Evolutionary conservation across 2,329 filamentous ascomycete genomes (phyloP), one percentile per base, ranked within the genome.

Genomic region (Davidsoniella neocaledoniae): DNA sequence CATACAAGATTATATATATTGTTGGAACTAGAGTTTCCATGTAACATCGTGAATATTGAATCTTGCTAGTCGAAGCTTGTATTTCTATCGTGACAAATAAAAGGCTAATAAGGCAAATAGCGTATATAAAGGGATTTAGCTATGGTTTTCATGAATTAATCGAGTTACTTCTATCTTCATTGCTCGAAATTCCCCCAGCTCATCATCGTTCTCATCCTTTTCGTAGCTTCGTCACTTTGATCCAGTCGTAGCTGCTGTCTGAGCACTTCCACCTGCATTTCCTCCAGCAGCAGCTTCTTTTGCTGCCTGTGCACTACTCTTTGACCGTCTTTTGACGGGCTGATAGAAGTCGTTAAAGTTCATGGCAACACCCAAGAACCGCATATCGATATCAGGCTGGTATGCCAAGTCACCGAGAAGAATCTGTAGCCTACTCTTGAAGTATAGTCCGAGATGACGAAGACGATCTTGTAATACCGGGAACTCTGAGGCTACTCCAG

Each of bases 291-390:
- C 49, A 14, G 17, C 8, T 5, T 49, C 53, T 9, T 54, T 52
- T 5, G 58, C 56, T 5, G 58, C 53, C 36, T 52, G 55, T 10
- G 56, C 54, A 4, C 58, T 47, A 9, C 37, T 48, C 63, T 68
- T 72, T 52, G 73, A 66, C 65, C 79, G 79, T 62, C 80, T 75
- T 58, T 79, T 72, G 42, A 80, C 76, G 12, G 86, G 84, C 64
- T 85, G 77, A 64, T 96, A 96, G 23, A 94, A 84, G 62, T 96
- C 90, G 65, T 98, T 98, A 66, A 96, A 98, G 66, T 96, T 98
- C 86, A 98, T 96, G 39, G 91, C 85, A 43, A 96, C 87, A 38
- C 86, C 91, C 56, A 98, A 67, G 70, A 96, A 96, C 49, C 90
- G 75, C 79, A 98, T 86, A 63, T 98, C 91, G 47, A 88, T 81